Evolutionary conservation across 139 green algal genomes (phyloP), one percentile per base, ranked within the genome.

Genomic region (Chlorella sorokiniana): DNA sequence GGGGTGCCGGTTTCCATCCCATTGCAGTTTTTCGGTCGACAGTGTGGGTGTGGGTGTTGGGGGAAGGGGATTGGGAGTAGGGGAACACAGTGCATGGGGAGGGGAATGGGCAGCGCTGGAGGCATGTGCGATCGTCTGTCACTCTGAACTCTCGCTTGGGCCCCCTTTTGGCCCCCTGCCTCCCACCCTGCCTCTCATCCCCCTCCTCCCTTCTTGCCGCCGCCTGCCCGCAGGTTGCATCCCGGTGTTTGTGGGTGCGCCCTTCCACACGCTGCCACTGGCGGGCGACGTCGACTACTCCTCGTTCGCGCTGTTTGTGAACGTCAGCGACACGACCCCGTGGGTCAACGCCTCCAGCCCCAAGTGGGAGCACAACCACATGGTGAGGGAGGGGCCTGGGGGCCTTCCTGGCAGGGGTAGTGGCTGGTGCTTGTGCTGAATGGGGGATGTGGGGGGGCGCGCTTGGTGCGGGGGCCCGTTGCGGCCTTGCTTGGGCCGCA

Each of bases 211-310:
- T 37, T 10, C 33, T 42, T 11, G 9, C 10, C 33, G 6, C 10
- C 25, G 6, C 29, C n/a, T 14, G 22, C 35, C 16, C 5, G 42
- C 67, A 67, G 83, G 83, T 62, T 84, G 78, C 78, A 75, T 88
- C 64, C 79, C 73, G 18, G 84, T 88, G 71, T 88, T 88, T 42
- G 63, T 88, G 35, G 84, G 84, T 14, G 61, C 77, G 62, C 84
- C 84, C 67, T 88, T 84, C 80, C 84, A 88, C 74, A 74, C 75
- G 3, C 35, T 88, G 29, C 84, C 84, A 4, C 79, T 88, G 65
- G 80, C 75, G 25, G 16, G 20, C 37, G 48, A 86, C 44, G 64
- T 88, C n/a, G 74, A 86, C 67, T 88, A 76, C 25, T 23, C 25
- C 29, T 61, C 38, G 27, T 84, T 86, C 63, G 80, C 64, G 52